Evolutionary conservation across 129 eudicot species (phyloP).

Genomic region (Flaveria brownii): DNA sequence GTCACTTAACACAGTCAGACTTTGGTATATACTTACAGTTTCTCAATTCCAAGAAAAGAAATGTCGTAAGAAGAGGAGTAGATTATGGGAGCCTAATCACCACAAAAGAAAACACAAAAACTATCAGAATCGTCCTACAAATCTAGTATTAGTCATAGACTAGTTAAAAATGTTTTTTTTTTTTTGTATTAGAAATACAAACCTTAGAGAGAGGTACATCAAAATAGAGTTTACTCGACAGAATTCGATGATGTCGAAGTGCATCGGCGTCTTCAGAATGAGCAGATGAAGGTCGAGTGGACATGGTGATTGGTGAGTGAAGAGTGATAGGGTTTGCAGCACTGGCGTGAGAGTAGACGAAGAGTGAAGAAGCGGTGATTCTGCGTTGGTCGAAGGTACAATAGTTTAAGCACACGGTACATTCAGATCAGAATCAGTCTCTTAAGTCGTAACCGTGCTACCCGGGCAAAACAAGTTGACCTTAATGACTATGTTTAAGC

Average conservation of each 20-base stretch:
- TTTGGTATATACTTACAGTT: slow-evolving; percentile 50
- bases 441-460: too few relatives aligned
- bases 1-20: background rate
- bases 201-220: slow-evolving; percentile 66
- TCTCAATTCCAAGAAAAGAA: slow-evolving; percentile 83
- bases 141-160: background rate
- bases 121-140: background rate
- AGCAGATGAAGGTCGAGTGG: slow-evolving; percentile 25
- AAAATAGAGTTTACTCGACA: slow-evolving; percentile 75
- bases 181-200: too few relatives aligned
- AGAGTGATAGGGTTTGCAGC: background rate
- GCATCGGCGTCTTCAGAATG: slow-evolving; percentile 37
- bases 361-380: slow-evolving; percentile 25
- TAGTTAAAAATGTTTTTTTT: background rate
- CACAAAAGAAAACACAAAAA: background rate
- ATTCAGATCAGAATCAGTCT: background rate
- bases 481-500: too few relatives aligned
- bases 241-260: slow-evolving; percentile 59
- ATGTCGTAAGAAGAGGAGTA: slow-evolving; percentile 80
- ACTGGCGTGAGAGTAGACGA: too few relatives aligned
- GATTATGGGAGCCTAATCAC: slow-evolving; percentile 71
- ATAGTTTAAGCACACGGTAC: slow-evolving; percentile 21
- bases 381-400: slow-evolving; percentile 16
- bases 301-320: slow-evolving; percentile 28
- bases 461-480: too few relatives aligned